Conservation (phyloP, 768 basidiomycete species). For the Calocera cornea region DNA sequence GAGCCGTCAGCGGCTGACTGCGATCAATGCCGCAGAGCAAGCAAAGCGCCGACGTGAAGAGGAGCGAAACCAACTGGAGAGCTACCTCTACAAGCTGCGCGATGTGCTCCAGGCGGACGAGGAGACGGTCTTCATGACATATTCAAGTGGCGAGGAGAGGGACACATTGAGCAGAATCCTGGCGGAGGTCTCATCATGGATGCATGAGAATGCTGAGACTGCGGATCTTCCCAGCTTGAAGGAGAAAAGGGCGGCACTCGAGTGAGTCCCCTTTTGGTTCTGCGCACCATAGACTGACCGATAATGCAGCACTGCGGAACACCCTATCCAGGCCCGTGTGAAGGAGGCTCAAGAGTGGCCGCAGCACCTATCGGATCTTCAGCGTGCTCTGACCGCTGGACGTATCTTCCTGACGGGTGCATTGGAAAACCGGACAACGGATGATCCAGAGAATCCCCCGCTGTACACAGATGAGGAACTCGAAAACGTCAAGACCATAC, state of each 20-base stretch:
- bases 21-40: conserved; percentile 62
- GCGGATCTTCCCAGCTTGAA: conserved; percentile 65
- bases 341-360: conserved; percentile 81
- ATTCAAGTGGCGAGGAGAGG: conserved; percentile 62
- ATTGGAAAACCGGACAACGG: conserved; percentile 53
- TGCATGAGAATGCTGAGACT: conserved; percentile 67
- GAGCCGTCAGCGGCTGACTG: conserved; percentile 56
- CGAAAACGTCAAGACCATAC: conserved; percentile 55
- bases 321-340: conserved; percentile 74
- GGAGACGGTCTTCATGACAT: conserved; percentile 70
- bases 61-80: conserved; percentile 79
- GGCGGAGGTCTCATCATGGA: conserved; percentile 67
- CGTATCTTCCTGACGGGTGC: conserved; percentile 74
- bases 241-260: conserved; percentile 62
- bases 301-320: conserved; percentile 51
- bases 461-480: conserved; percentile 85
- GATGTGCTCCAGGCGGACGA: conserved; percentile 52
- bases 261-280: conserved; percentile 42
- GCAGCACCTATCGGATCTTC: conserved; percentile 74
- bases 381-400: conserved; percentile 40
- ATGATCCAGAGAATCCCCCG: conserved; percentile 46
- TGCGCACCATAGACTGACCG: not conserved
- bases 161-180: conserved; percentile 49
- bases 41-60: conserved; percentile 72
- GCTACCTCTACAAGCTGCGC: conserved; percentile 81